Evolutionary conservation across 2,329 filamentous ascomycete genomes (phyloP).

Genomic region (Fusarium domesticum): DNA sequence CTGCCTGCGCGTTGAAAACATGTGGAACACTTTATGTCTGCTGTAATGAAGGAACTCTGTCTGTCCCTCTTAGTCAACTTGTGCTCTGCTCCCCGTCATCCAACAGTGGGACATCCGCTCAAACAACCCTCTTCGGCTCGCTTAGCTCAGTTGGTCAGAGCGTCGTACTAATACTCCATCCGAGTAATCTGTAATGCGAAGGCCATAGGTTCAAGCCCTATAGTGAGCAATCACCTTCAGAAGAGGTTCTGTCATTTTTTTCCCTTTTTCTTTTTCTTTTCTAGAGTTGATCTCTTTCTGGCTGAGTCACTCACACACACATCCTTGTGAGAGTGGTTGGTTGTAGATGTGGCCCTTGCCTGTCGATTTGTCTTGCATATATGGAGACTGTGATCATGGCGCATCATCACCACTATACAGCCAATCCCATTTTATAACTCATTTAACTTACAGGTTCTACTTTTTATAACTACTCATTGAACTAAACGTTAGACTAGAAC

Average conservation of each 20-base stretch:
- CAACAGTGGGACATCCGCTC: background rate
- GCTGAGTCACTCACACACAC: too few species aligned
- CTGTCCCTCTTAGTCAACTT: background rate
- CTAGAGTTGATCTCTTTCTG: background rate
- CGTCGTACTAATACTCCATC: slow-evolving; percentile 23
- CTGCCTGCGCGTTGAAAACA: too few species aligned
- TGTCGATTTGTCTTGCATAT: too few species aligned
- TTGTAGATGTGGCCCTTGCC: too few species aligned
- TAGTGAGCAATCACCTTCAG: slow-evolving; percentile 15
- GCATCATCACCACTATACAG: too few species aligned
- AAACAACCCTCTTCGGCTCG: slow-evolving; percentile 3
- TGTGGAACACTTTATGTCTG: background rate
- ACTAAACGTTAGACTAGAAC: too few species aligned
- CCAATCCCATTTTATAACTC: too few species aligned
- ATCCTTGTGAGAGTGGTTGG: too few species aligned
- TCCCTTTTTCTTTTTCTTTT: slow-evolving; percentile 5
- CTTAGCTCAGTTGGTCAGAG: slow-evolving; percentile 27
- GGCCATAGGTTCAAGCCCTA: slow-evolving; percentile 28
- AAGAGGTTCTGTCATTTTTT: slow-evolving; percentile 2
- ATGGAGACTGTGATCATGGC: too few species aligned
- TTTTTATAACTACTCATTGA: too few species aligned
- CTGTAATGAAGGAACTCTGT: background rate
- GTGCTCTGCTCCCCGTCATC: background rate
- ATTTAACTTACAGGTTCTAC: too few species aligned
- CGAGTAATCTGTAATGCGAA: slow-evolving; percentile 20